A percentile compares a stretch with the other conserved stretches of the same genome.
These are phyloP conservation scores for Pyricularia grisea DNA, from an alignment of 2,329 filamentous ascomycete species.

Conservation along the genomic window DNA sequence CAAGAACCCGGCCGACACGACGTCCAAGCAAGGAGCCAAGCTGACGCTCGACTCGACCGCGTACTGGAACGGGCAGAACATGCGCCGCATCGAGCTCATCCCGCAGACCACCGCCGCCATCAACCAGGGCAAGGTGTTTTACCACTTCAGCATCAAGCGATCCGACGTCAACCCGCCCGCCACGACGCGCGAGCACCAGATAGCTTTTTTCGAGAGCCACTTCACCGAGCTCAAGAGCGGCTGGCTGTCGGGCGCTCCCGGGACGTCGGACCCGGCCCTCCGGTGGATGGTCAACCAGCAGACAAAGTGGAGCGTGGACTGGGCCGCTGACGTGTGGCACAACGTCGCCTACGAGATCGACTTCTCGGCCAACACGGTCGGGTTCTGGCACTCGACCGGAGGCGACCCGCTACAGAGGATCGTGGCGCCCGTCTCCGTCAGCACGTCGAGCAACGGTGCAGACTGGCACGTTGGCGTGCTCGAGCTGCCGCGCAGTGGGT, in stretches of 20 bases:
- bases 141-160: slow-evolving; percentile 62
- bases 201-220: slow-evolving; percentile 52
- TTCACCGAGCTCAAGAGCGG: slow-evolving; percentile 69
- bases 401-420: slow-evolving; percentile 44
- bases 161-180: slow-evolving; percentile 49
- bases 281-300: slow-evolving; percentile 55
- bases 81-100: slow-evolving; percentile 67
- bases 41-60: slow-evolving; percentile 56
- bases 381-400: slow-evolving; percentile 62
- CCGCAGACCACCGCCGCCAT: slow-evolving; percentile 59
- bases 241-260: slow-evolving; percentile 39
- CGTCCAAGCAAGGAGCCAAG: slow-evolving; percentile 56
- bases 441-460: slow-evolving; percentile 55
- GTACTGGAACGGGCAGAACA: slow-evolving; percentile 63
- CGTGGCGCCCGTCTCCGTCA: slow-evolving; percentile 49
- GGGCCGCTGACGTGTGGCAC: slow-evolving; percentile 59
- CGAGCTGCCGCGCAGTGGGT: slow-evolving; percentile 49
- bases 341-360: slow-evolving; percentile 69
- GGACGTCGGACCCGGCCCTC: slow-evolving; percentile 40
- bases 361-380: slow-evolving; percentile 52
- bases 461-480: slow-evolving; percentile 68
- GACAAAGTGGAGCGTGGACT: slow-evolving; percentile 53
- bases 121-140: slow-evolving; percentile 57
- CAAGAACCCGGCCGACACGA: slow-evolving; percentile 57
- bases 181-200: slow-evolving; percentile 49